phyloP scores from a whole-genome alignment of 345 rosid genomes.

The Cochlearia excelsa region DNA sequence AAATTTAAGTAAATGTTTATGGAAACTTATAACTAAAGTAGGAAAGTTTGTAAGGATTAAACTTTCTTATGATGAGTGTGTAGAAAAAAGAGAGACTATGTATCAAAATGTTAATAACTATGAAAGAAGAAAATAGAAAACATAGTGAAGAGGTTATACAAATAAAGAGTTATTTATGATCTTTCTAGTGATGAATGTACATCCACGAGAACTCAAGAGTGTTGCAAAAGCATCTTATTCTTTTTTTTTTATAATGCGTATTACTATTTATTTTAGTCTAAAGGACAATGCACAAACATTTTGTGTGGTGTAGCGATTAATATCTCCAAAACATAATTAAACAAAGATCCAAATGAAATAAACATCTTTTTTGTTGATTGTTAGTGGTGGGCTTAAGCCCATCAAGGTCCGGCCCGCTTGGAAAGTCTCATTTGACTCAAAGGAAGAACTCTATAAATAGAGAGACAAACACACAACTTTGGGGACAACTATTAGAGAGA shows the following conservation, averaged over 20 bases:
- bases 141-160: slow-evolving; percentile 18
- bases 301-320: not conserved
- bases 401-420: too few species aligned
- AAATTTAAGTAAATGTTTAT: slow-evolving; percentile 8
- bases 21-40: slow-evolving; percentile 15
- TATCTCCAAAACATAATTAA: not conserved
- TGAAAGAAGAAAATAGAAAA: slow-evolving; percentile 4
- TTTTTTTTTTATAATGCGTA: too few species aligned
- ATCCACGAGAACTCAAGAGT: slow-evolving; percentile 16
- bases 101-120: not conserved
- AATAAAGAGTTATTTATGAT: not conserved
- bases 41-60: not conserved
- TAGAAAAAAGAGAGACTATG: not conserved
- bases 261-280: not conserved
- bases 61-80: not conserved
- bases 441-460: too few species aligned
- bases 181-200: slow-evolving; percentile 1
- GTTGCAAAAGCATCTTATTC: slow-evolving; percentile 11
- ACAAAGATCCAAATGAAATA: too few species aligned
- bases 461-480: too few species aligned
- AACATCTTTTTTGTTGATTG: too few species aligned
- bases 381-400: too few species aligned
- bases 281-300: not conserved
- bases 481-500: too few species aligned
- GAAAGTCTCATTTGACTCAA: too few species aligned